Conservation (phyloP, 306 rosid species). For the Fragaria vesca region DNA sequence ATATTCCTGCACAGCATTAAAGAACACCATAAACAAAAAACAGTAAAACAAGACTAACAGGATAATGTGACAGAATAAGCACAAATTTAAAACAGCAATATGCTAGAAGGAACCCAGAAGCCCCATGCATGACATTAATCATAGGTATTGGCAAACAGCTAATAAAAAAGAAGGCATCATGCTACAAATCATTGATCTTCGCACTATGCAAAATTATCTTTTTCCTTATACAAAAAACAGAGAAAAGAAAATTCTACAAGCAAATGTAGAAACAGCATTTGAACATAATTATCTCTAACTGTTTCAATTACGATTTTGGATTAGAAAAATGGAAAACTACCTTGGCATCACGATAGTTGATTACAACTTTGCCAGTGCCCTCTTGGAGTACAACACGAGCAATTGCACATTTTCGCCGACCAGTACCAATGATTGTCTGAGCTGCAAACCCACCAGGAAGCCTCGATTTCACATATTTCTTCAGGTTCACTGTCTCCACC, state of each 20-base stretch:
- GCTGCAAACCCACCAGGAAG: slow-evolving; percentile 98
- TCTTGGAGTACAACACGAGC: slow-evolving; percentile 92
- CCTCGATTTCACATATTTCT: slow-evolving; percentile 64
- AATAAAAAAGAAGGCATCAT: background rate
- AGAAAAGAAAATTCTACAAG: background rate
- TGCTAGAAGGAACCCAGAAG: background rate
- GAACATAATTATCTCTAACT: too few relatives aligned
- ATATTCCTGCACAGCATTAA: slow-evolving; percentile 56
- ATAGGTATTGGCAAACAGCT: background rate
- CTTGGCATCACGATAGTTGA: slow-evolving; percentile 93
- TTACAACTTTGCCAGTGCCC: slow-evolving; percentile 83
- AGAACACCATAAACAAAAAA: background rate
- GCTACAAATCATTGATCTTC: background rate
- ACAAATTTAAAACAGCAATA: background rate
- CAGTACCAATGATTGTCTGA: slow-evolving; percentile 75
- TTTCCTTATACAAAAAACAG: background rate
- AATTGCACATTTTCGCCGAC: slow-evolving; percentile 78
- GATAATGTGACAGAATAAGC: background rate
- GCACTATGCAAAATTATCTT: background rate
- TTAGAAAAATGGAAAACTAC: slow-evolving; percentile 22
- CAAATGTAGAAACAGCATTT: background rate
- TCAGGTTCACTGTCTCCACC: slow-evolving; percentile 59
- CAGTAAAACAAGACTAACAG: background rate
- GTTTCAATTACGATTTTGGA: too few relatives aligned
- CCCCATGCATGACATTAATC: background rate